Percentiles rank a stretch among this genome's conserved stretches.
These are phyloP conservation scores for Psophocarpus tetragonolobus DNA, from an alignment of 306 rosid species.

Conservation along the genomic window DNA sequence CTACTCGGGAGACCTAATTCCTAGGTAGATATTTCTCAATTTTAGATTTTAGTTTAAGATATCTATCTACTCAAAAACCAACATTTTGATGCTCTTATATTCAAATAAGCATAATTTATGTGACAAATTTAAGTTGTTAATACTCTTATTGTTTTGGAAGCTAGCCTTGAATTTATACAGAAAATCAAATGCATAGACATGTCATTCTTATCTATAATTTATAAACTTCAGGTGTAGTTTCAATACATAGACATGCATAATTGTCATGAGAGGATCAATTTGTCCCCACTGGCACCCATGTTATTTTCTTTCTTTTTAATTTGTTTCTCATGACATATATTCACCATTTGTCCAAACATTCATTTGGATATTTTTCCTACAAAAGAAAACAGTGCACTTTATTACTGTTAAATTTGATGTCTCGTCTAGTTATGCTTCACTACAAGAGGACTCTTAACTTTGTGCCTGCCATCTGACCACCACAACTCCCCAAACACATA, in stretches of 20 bases:
- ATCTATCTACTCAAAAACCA: too few species aligned
- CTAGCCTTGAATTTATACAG: background rate
- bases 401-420: background rate
- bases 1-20: too few species aligned
- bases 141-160: background rate
- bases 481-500: constrained; percentile 49
- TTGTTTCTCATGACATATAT: background rate
- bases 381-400: background rate
- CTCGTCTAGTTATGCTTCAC: constrained; percentile 32
- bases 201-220: too few species aligned
- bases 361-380: background rate
- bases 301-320: background rate
- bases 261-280: background rate
- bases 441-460: constrained; percentile 34
- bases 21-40: too few species aligned
- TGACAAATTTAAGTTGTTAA: background rate
- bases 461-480: constrained; percentile 40
- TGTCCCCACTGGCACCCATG: background rate
- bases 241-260: background rate
- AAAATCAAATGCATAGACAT: too few species aligned
- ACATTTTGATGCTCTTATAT: too few species aligned
- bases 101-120: background rate
- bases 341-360: background rate
- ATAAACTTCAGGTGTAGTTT: background rate
- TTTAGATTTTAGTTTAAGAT: too few species aligned